Conservation (phyloP, 768 basidiomycete species). For the Goffeauzyma gilvescens region DNA sequence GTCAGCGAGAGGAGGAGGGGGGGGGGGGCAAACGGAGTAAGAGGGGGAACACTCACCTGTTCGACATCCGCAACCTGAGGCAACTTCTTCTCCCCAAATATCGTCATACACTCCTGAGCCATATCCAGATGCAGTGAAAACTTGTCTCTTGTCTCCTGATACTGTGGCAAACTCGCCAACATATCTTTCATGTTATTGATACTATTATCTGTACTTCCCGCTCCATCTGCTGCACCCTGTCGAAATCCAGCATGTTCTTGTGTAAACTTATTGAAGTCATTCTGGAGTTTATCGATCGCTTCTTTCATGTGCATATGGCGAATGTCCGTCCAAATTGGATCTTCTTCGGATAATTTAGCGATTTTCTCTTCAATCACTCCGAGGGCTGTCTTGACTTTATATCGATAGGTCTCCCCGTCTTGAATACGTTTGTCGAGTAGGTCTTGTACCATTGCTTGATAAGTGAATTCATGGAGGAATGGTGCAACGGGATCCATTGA, state of each 20-base stretch:
- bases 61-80: constrained; percentile 70
- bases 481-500: constrained; percentile 84
- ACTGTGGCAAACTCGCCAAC: constrained; percentile 84
- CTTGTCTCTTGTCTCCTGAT: constrained; percentile 89
- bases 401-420: constrained; percentile 73
- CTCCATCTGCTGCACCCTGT: neutral
- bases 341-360: constrained; percentile 64
- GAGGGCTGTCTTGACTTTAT: constrained; percentile 73
- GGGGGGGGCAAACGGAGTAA: neutral
- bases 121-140: constrained; percentile 92
- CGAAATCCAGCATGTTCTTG: constrained; percentile 86
- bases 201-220: constrained; percentile 41
- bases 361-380: constrained; percentile 77
- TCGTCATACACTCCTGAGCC: constrained; percentile 90
- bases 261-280: constrained; percentile 83
- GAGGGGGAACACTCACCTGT: constrained; percentile 41
- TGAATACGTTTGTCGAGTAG: constrained; percentile 73
- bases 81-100: constrained; percentile 76
- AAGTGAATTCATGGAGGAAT: constrained; percentile 90
- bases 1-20: neutral
- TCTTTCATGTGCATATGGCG: constrained; percentile 98
- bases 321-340: constrained; percentile 76
- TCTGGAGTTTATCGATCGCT: constrained; percentile 90
- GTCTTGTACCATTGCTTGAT: constrained; percentile 97
- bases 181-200: constrained; percentile 98